Percentiles rank a stretch among this genome's conserved stretches.
phyloP scores from a whole-genome alignment of 179 eudicot species.

The Beta macrorhiza region DNA sequence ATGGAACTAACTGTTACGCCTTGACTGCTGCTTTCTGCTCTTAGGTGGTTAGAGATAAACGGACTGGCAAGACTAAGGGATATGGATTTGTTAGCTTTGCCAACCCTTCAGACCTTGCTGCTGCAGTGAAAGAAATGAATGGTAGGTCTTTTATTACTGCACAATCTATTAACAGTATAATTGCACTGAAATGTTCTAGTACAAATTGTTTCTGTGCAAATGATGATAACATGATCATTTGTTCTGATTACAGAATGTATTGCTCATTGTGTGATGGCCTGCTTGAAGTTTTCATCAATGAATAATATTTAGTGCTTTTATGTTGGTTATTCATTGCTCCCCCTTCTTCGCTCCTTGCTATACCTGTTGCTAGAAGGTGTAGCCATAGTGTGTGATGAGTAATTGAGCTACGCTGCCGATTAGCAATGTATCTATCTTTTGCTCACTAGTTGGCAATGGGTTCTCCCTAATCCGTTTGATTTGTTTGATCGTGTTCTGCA shows the following conservation, averaged over 20 bases:
- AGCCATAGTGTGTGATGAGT: background rate
- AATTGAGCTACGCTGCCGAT: background rate
- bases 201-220: background rate
- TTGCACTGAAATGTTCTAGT: background rate
- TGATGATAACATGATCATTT: background rate
- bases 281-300: background rate
- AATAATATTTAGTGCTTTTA: background rate
- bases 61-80: constrained; percentile 94
- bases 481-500: background rate
- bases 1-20: background rate
- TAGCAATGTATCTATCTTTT: background rate
- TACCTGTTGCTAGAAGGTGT: constrained; percentile 1
- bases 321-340: background rate
- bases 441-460: background rate
- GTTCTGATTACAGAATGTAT: background rate
- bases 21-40: constrained; percentile 25
- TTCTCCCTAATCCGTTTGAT: background rate
- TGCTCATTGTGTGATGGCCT: background rate
- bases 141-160: constrained; percentile 40
- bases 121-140: constrained; percentile 89
- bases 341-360: background rate
- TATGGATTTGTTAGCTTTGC: constrained; percentile 94
- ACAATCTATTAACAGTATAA: background rate
- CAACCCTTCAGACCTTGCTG: constrained; percentile 79
- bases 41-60: constrained; percentile 94